These are phyloP conservation scores for Fusarium praegraminearum DNA, from an alignment of 2,329 filamentous ascomycete species.

Conservation along the genomic window DNA sequence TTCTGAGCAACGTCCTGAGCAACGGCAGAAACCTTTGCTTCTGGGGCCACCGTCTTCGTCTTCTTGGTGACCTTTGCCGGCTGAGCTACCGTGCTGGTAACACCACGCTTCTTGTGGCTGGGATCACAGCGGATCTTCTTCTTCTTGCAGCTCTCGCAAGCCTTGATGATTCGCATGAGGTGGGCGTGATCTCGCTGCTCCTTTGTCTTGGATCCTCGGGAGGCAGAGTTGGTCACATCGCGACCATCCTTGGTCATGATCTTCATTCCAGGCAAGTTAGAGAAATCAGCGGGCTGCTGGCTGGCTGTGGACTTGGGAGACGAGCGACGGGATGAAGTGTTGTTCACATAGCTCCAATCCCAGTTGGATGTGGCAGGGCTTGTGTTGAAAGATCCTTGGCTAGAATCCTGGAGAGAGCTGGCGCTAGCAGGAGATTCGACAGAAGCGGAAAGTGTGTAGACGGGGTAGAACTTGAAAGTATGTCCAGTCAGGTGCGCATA, in stretches of 20 bases:
- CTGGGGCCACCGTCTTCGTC: slow-evolving; percentile 47
- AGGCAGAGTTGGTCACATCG: slow-evolving; percentile 72
- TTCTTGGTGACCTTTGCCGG: slow-evolving; percentile 58
- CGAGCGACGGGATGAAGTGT: slow-evolving; percentile 49
- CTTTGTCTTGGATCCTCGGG: slow-evolving; percentile 73
- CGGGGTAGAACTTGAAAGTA: slow-evolving; percentile 71
- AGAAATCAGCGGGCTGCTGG: slow-evolving; percentile 59
- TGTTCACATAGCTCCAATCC: slow-evolving; percentile 58
- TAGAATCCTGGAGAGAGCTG: slow-evolving; percentile 58
- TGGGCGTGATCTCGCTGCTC: slow-evolving; percentile 76
- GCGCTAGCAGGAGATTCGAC: slow-evolving; percentile 59
- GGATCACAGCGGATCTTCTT: slow-evolving; percentile 75
- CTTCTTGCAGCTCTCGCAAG: slow-evolving; percentile 70
- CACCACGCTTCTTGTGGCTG: slow-evolving; percentile 65
- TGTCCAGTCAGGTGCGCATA: slow-evolving; percentile 66
- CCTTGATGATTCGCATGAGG: slow-evolving; percentile 75
- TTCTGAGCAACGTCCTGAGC: slow-evolving; percentile 17
- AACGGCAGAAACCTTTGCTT: slow-evolving; percentile 27
- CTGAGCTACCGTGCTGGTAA: slow-evolving; percentile 50
- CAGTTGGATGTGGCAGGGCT: slow-evolving; percentile 64
- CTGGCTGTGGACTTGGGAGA: slow-evolving; percentile 49
- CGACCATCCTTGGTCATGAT: slow-evolving; percentile 73
- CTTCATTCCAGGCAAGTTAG: slow-evolving; percentile 71
- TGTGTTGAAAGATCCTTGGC: slow-evolving; percentile 60
- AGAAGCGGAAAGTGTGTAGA: slow-evolving; percentile 56